Conservation (phyloP, 1,139 yeast genomes). For the Hyphopichia wangnamkhiaoensis region DNA sequence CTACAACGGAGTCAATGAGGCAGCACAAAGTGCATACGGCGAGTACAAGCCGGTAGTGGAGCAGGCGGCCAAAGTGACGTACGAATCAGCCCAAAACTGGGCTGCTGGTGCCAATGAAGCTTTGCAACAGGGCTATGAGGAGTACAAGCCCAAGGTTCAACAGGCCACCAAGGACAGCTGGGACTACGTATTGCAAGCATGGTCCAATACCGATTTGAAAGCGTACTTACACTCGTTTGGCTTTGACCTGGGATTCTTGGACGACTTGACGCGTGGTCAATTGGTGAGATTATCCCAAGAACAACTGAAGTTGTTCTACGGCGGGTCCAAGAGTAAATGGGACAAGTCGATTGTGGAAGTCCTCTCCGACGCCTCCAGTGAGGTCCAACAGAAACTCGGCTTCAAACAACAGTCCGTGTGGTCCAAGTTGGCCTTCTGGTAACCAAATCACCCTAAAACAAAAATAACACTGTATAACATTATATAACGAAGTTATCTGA, state of each 20-base stretch:
- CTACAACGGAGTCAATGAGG: slow-evolving; percentile 6
- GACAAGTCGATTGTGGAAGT: slow-evolving; percentile 25
- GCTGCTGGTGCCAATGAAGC: slow-evolving; percentile 7
- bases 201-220: slow-evolving; percentile 57
- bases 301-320: slow-evolving; percentile 34
- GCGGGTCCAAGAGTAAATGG: slow-evolving; percentile 20
- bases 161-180: slow-evolving; percentile 13
- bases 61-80: slow-evolving; percentile 5
- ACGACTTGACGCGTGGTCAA: slow-evolving; percentile 43
- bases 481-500: too few relatives aligned
- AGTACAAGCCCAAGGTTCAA: slow-evolving; percentile 11
- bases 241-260: slow-evolving; percentile 30
- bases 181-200: slow-evolving; percentile 25
- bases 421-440: too few relatives aligned
- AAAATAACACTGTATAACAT: too few relatives aligned
- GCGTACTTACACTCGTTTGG: slow-evolving; percentile 57
- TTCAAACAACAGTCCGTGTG: slow-evolving; percentile 14
- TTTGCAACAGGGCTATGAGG: slow-evolving; percentile 10
- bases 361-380: slow-evolving; percentile 18
- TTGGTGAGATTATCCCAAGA: slow-evolving; percentile 48
- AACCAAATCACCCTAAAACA: not conserved
- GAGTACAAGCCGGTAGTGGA: slow-evolving; percentile 11
- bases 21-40: slow-evolving; percentile 10
- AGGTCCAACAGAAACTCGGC: slow-evolving; percentile 18
- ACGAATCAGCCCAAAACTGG: slow-evolving; percentile 6